phyloP scores from a whole-genome alignment of 176 grass and related monocot species.

The Panicum miliaceum region DNA sequence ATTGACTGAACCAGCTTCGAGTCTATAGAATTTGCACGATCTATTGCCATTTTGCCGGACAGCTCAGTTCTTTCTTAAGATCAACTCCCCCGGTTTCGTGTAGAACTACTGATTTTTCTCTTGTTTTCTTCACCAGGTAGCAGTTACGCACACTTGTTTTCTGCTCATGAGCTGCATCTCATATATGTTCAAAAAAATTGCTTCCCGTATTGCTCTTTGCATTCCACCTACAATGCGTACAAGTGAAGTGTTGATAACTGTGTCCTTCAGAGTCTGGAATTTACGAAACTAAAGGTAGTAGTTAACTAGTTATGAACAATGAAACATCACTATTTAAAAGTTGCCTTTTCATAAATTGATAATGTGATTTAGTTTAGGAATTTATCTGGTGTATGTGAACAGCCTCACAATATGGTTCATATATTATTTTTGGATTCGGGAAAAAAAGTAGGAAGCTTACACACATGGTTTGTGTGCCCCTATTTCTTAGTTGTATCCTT shows the following conservation, averaged over 20 bases:
- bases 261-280: background rate
- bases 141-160: conserved; percentile 29
- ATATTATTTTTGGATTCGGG: background rate
- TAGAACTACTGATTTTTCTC: conserved; percentile 1
- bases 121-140: conserved; percentile 5
- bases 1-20: conserved; percentile 14
- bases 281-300: background rate
- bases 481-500: background rate
- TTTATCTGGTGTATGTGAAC: background rate
- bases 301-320: background rate
- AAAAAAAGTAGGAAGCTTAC: background rate
- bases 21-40: conserved; percentile 35
- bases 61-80: conserved; percentile 36
- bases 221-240: background rate
- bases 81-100: background rate
- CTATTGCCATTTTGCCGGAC: conserved; percentile 27
- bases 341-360: background rate
- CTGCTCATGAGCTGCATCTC: background rate
- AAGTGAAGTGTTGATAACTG: background rate
- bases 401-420: background rate
- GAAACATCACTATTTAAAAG: too few species aligned
- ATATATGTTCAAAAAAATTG: too few species aligned
- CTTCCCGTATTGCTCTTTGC: background rate
- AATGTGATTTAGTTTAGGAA: background rate
- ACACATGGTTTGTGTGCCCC: background rate